Base-by-base conservation (phyloP, 140 eudicot genomes). In the Oenanthe javanica region DNA sequence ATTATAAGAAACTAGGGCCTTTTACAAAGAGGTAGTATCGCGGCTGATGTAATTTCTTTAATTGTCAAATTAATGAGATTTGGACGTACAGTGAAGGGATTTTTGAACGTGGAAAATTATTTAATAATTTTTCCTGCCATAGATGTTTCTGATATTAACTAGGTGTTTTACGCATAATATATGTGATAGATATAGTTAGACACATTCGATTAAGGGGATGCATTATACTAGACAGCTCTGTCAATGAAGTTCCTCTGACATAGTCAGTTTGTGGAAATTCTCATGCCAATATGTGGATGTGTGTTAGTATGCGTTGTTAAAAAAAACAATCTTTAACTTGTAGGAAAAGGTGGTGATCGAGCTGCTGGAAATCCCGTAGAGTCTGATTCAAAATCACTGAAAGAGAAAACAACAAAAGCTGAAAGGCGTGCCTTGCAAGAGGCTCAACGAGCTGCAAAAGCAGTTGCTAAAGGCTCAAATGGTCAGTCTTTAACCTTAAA, bases 381-480 rank as follows among this genome's bases (percentile, higher is more conserved):
- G 49, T 81, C 75, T 55, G 80, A 80, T 72, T 79, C 90, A 80
- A 89, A 89, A 81, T 84, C 90, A 59, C 70, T 82, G 38, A 93
- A 93, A 84, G 93, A 85, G 55, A 93, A 91, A 82, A 87, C 92
- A 21, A 87, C 97, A 72, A 91, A 93, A 82, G 97, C 98, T 80
- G 98, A 93, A 84, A 88, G 97, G 84, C 93, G 98, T 51, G 98
- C 97, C 54, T 57, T 89, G 82, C 98, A 93, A 83, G 98, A 93
- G 84, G 90, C 98, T 77, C 98, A 93, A 78, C 87, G 98, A 81
- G 97, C 98, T 88, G 96, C 95, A 49, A 93, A 93, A 87, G 95
- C 92, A 79, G 84, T 94, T 67, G 80, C 87, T 5, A 86, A 91
- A 93, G 94, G 97, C 83, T 82, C 76, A 38, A 69, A 78, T 59